Conservation (phyloP, 495 filamentous ascomycete species). For the Penicillium coffeae region DNA sequence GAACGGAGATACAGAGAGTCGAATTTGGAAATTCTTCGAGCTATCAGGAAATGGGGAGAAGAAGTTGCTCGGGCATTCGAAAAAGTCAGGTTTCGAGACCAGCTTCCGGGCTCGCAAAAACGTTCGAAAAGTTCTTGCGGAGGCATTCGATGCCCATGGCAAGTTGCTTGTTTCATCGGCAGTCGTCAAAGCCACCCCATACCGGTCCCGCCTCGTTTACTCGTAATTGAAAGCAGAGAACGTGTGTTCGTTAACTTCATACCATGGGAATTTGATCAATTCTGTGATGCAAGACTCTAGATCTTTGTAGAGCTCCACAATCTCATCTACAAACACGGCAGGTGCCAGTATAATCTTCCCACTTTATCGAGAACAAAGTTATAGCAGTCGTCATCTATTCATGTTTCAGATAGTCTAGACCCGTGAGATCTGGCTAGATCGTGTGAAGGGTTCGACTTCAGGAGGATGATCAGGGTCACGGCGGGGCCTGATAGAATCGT, state of each 20-base stretch:
- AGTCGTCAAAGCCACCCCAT: conserved; percentile 1
- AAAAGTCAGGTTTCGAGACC: conserved; percentile 23
- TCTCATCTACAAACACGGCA: too few relatives aligned
- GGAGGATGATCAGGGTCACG: conserved; percentile 9
- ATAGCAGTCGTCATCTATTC: too few relatives aligned
- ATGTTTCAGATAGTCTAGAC: too few relatives aligned
- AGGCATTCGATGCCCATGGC: conserved; percentile 7
- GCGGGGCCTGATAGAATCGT: conserved; percentile 15
- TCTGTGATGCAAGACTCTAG: too few relatives aligned
- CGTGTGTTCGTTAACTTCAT: too few relatives aligned
- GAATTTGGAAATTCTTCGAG: conserved; percentile 22
- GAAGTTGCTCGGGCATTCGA: conserved; percentile 15
- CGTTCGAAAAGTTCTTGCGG: conserved; percentile 3
- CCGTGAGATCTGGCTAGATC: too few relatives aligned
- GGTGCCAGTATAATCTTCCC: too few relatives aligned
- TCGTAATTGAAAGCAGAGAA: neutral
- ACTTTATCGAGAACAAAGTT: too few relatives aligned
- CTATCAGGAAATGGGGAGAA: conserved; percentile 4
- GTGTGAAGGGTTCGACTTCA: neutral
- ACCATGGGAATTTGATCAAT: too few relatives aligned
- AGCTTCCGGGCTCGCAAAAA: conserved; percentile 1
- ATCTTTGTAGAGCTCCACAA: too few relatives aligned
- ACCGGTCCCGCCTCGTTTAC: conserved; percentile 3
- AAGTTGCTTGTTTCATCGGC: conserved; percentile 8
- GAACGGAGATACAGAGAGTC: conserved; percentile 33